These are phyloP conservation scores for Phytophthora cryptogea DNA, from an alignment of 352 stramenopile genomes.

Conservation along the genomic window DNA sequence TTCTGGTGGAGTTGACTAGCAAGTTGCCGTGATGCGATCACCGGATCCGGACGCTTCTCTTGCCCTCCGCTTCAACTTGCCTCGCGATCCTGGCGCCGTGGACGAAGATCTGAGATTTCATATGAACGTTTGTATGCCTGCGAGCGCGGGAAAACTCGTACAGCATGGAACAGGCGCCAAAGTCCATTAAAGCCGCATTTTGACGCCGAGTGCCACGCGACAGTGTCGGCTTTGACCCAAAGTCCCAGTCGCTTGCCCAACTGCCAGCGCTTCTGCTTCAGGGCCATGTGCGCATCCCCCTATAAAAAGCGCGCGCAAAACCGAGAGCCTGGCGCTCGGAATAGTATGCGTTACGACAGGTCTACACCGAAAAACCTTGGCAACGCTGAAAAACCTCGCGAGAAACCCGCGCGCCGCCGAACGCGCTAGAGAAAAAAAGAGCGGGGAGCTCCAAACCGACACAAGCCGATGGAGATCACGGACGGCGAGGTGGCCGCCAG, in stretches of 20 bases:
- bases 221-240: background rate
- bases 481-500: slow-evolving; percentile 15
- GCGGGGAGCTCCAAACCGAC: slow-evolving; percentile 26
- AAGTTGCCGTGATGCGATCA: slow-evolving; percentile 7
- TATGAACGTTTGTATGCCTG: slow-evolving; percentile 20
- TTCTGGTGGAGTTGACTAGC: background rate
- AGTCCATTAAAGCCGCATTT: background rate
- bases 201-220: slow-evolving; percentile 4
- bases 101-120: slow-evolving; percentile 17
- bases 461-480: slow-evolving; percentile 31
- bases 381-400: slow-evolving; percentile 31
- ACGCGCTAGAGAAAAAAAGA: background rate
- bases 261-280: background rate
- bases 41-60: background rate
- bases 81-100: slow-evolving; percentile 14
- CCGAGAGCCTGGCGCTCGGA: background rate
- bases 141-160: slow-evolving; percentile 14
- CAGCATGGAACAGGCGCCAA: slow-evolving; percentile 22
- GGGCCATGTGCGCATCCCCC: background rate
- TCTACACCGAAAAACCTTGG: slow-evolving; percentile 36
- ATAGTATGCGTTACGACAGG: slow-evolving; percentile 16
- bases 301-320: slow-evolving; percentile 28
- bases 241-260: slow-evolving; percentile 3
- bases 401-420: slow-evolving; percentile 21
- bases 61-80: slow-evolving; percentile 23